Percentiles rank a stretch among this genome's conserved stretches.
Conservation (phyloP, 768 basidiomycete species). For the Cystoderma amianthinum region DNA sequence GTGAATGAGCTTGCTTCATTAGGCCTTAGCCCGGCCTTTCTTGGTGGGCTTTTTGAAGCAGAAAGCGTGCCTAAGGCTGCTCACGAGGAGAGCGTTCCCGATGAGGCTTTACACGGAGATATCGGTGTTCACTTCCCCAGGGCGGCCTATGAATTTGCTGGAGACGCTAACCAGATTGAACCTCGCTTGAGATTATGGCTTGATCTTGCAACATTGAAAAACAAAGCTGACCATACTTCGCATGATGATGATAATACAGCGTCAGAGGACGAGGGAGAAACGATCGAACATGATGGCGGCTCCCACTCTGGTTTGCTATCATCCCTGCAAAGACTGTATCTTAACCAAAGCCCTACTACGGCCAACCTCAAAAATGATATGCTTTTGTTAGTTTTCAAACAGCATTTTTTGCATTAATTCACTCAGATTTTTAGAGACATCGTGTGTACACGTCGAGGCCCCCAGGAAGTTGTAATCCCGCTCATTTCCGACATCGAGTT, state of each 20-base stretch:
- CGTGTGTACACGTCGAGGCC: no score
- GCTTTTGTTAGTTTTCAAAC: no score
- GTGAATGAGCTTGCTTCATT: conserved; percentile 70
- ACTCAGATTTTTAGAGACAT: no score
- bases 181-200: conserved; percentile 53
- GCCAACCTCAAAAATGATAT: no score
- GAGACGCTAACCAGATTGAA: conserved; percentile 38
- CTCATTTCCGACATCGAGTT: conserved; percentile 78
- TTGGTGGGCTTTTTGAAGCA: conserved; percentile 40
- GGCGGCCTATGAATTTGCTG: conserved; percentile 53
- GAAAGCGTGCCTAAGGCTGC: no score
- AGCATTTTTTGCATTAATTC: no score
- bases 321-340: no score
- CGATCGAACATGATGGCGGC: no score
- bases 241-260: conserved; percentile 7
- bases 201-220: conserved; percentile 11
- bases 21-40: conserved; percentile 46
- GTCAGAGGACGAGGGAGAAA: conserved; percentile 5
- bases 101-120: conserved; percentile 1
- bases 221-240: conserved; percentile 1
- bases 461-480: conserved; percentile 63
- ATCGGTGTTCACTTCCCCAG: conserved; percentile 12
- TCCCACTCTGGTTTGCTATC: no score
- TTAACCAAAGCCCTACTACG: no score
- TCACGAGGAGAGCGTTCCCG: not conserved